Conservation (phyloP, 352 stramenopile genomes). For the Phytophthora melonis region DNA sequence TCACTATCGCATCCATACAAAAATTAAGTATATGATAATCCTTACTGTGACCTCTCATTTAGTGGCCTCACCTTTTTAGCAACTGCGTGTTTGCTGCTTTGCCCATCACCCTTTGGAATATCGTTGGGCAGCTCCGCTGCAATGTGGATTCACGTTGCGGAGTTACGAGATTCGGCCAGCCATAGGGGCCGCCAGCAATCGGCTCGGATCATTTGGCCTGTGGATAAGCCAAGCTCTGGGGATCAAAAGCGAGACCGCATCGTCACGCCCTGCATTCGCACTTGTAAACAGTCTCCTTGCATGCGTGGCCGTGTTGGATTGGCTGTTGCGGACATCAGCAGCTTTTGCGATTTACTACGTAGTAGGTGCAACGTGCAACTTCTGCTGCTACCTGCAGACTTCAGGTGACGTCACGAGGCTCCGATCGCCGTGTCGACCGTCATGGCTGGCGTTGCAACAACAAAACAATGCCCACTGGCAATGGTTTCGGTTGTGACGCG, state of each 20-base stretch:
- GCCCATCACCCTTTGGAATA: conserved; percentile 14
- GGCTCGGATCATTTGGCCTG: conserved; percentile 1
- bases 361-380: not conserved
- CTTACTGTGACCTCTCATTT: conserved; percentile 12
- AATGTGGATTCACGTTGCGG: conserved; percentile 5
- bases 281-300: not conserved
- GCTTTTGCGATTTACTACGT: not conserved
- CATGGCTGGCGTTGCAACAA: too few species aligned
- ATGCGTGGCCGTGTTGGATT: conserved; percentile 30
- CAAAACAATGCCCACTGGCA: not conserved
- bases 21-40: not conserved
- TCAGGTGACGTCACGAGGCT: conserved; percentile 23
- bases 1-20: conserved; percentile 5
- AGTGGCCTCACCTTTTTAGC: conserved; percentile 11
- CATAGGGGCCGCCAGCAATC: conserved; percentile 7
- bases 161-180: conserved; percentile 9
- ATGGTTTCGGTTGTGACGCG: not conserved
- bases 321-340: conserved; percentile 1
- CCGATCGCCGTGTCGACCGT: not conserved
- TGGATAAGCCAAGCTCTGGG: conserved; percentile 17
- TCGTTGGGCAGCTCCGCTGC: conserved; percentile 17
- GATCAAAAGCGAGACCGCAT: conserved; percentile 13
- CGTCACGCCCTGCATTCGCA: conserved; percentile 26
- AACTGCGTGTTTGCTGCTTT: conserved; percentile 33
- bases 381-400: not conserved